Evolutionary conservation across 306 rosid genomes (phyloP), one percentile per base, ranked within the genome.

Genomic region (Prunus campanulata): DNA sequence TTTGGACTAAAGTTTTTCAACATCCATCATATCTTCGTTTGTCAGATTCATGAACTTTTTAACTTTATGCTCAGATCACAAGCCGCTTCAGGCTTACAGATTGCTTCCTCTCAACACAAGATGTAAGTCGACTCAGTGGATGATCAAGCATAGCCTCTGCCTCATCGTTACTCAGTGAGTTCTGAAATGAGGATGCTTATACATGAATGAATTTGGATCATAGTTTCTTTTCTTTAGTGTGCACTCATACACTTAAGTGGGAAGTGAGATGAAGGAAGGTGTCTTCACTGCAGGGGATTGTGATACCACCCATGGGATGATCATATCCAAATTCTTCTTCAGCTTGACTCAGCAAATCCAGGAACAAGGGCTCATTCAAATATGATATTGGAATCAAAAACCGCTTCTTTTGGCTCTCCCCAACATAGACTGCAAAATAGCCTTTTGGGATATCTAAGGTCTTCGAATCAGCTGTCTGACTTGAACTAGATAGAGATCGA

Each of bases 391-490:
- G 42, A 35, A 35, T 6, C 42, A 78, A 76, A 55, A 73, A 74
- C 20, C 76, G 62, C 73, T 78, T 82, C 77, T 76, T 74, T 47
- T 78, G 62, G 10, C 55, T 25, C 56, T 74, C 77, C 29, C 85
- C 85, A 22, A 74, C 82, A 75, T 82, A 78, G 7, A 77, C 82
- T 3, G 80, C 82, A 22, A 73, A 71, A 42, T 74, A 68, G 49
- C 85, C 85, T 77, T 35, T 35, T 6, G 42, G 42, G 42, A 6
- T 35, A 35, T 6, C 42, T 35, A 35, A 35, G 42, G 8, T 35
- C 42, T 35, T 35, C 6, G 42, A 35, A 35, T 6, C 8, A 35
- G 1, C 42, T 6, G 42, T 6, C 74, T 68, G 64, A 84, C 42
- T 35, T 35, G 42, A 35, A 35, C 11, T 60, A 35, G 63, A 71